A percentile compares a stretch with the other conserved stretches of the same genome.
These are phyloP conservation scores for Ophiostoma sp. DNA, from an alignment of 2,329 filamentous ascomycete species.

Conservation along the genomic window DNA sequence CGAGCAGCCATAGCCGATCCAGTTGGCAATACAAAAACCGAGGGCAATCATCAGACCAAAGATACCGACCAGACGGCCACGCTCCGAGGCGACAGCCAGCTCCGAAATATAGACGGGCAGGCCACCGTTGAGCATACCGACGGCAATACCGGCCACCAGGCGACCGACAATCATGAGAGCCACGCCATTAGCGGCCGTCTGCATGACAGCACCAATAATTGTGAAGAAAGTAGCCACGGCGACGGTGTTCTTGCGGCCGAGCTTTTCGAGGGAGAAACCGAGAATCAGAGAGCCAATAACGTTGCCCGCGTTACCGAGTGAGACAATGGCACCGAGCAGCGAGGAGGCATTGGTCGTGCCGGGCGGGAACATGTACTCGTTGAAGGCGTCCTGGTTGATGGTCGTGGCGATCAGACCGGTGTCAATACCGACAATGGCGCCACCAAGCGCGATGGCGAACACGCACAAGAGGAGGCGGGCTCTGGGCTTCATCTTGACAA, in stretches of 20 bases:
- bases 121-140: conserved; percentile 32
- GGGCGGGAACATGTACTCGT: conserved; percentile 9
- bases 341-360: neutral
- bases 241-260: conserved; percentile 21
- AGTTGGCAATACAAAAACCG: conserved; percentile 43
- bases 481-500: neutral
- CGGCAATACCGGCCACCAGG: conserved; percentile 32
- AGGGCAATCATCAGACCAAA: conserved; percentile 39
- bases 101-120: conserved; percentile 36
- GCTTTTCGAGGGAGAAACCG: conserved; percentile 22
- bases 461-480: conserved; percentile 8
- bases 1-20: conserved; percentile 43
- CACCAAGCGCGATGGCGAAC: conserved; percentile 8
- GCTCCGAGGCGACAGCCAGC: conserved; percentile 33
- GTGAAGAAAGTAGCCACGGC: conserved; percentile 24
- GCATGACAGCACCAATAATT: conserved; percentile 32
- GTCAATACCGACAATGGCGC: conserved; percentile 16
- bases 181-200: conserved; percentile 22
- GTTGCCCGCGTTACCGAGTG: neutral
- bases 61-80: conserved; percentile 35
- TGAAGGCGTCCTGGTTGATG: conserved; percentile 7
- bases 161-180: conserved; percentile 37
- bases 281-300: neutral
- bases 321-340: conserved; percentile 15
- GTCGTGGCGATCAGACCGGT: conserved; percentile 16